phyloP scores from a whole-genome alignment of 352 stramenopile genomes.

The Phytophthora hibernalis region DNA sequence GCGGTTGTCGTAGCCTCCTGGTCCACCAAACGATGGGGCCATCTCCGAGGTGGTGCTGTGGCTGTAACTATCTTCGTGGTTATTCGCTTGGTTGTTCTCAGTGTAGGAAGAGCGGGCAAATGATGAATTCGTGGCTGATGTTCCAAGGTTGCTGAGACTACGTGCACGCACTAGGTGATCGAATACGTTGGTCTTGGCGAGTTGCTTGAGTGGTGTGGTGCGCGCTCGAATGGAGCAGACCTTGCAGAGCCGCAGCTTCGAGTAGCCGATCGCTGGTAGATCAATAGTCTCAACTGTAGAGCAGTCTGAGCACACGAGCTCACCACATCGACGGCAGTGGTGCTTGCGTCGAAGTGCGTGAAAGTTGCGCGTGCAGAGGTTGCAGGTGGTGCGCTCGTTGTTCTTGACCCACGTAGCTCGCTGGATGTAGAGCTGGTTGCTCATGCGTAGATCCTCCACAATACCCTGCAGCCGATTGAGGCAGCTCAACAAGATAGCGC shows the following conservation, averaged over 20 bases:
- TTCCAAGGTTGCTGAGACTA: slow-evolving; percentile 61
- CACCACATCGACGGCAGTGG: slow-evolving; percentile 83
- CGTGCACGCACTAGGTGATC: slow-evolving; percentile 65
- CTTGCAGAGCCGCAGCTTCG: slow-evolving; percentile 85
- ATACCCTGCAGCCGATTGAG: slow-evolving; percentile 69
- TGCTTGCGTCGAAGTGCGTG: slow-evolving; percentile 78
- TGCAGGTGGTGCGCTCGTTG: slow-evolving; percentile 70
- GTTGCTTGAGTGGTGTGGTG: slow-evolving; percentile 68
- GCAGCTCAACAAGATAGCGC: slow-evolving; percentile 55
- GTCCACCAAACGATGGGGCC: slow-evolving; percentile 3
- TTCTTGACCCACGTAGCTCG: slow-evolving; percentile 82
- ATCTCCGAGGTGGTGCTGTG: slow-evolving; percentile 35
- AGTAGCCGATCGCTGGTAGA: slow-evolving; percentile 76
- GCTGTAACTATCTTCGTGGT: slow-evolving; percentile 38
- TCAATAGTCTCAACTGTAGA: slow-evolving; percentile 75
- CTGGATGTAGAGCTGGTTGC: slow-evolving; percentile 77
- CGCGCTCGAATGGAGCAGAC: slow-evolving; percentile 79
- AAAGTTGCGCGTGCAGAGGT: slow-evolving; percentile 84
- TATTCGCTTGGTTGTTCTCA: slow-evolving; percentile 39
- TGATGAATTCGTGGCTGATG: slow-evolving; percentile 33
- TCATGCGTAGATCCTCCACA: slow-evolving; percentile 78
- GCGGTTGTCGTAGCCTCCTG: slow-evolving; percentile 15
- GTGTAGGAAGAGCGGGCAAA: slow-evolving; percentile 61
- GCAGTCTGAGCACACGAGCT: slow-evolving; percentile 85
- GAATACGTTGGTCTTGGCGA: slow-evolving; percentile 71